A percentile compares a stretch with the other conserved stretches of the same genome.
phyloP scores from a whole-genome alignment of 345 rosid genomes.

The Mercurialis annua region DNA sequence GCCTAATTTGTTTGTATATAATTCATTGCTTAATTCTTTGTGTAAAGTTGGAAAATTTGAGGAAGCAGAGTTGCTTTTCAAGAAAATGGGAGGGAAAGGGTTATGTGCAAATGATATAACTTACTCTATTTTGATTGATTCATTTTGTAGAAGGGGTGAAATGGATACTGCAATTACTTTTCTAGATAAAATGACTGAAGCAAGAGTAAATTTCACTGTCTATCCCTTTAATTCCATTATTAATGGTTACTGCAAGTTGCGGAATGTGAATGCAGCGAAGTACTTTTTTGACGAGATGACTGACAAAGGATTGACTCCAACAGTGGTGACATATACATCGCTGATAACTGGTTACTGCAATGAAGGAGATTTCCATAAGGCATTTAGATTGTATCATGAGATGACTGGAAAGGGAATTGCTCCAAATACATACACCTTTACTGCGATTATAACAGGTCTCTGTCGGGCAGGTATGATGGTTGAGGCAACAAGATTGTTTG shows the following conservation, averaged over 20 bases:
- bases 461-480: constrained; percentile 48
- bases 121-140: constrained; percentile 69
- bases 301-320: constrained; percentile 54
- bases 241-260: constrained; percentile 66
- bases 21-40: constrained; percentile 66
- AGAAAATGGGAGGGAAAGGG: constrained; percentile 47
- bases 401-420: constrained; percentile 77
- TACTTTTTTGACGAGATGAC: constrained; percentile 54
- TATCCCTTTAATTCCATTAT: constrained; percentile 86
- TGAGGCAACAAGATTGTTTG: constrained; percentile 56
- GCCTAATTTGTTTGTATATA: constrained; percentile 71
- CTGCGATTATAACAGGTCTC: constrained; percentile 70
- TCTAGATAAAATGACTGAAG: constrained; percentile 49
- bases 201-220: constrained; percentile 45
- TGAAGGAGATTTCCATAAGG: constrained; percentile 50
- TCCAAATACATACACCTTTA: constrained; percentile 60
- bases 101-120: constrained; percentile 58
- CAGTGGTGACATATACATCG: constrained; percentile 69
- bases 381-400: constrained; percentile 72
- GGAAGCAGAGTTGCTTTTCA: constrained; percentile 63
- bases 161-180: constrained; percentile 51
- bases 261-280: constrained; percentile 55
- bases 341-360: constrained; percentile 73
- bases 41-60: constrained; percentile 56
- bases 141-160: constrained; percentile 71